These are phyloP conservation scores for Vitis rupestris DNA, from an alignment of 164 flowering plant species.

Conservation along the genomic window DNA sequence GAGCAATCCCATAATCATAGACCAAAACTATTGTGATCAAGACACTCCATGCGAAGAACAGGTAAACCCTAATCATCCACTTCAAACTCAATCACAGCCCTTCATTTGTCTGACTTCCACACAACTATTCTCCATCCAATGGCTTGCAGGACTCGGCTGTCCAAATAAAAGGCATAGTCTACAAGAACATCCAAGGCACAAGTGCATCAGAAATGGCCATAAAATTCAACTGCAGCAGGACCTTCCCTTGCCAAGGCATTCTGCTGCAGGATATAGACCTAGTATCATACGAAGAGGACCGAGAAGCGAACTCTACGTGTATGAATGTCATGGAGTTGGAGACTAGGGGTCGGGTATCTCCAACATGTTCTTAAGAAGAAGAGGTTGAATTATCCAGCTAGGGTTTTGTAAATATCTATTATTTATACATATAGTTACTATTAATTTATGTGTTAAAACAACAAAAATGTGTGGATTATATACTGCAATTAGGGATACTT, in stretches of 20 bases:
- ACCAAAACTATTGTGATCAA: constrained; percentile 65
- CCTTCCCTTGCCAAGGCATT: constrained; percentile 40
- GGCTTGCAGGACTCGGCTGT: constrained; percentile 46
- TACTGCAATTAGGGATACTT: no score
- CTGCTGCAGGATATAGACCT: constrained; percentile 34
- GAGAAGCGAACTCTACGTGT: constrained; percentile 17
- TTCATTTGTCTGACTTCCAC: neutral
- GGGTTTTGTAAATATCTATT: no score
- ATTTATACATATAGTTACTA: no score
- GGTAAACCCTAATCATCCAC: constrained; percentile 20
- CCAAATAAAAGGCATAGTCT: constrained; percentile 37
- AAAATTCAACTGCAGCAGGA: constrained; percentile 48
- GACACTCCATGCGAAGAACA: constrained; percentile 27
- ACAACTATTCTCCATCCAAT: neutral
- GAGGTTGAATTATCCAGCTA: neutral
- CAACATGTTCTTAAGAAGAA: constrained; percentile 3
- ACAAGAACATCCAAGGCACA: constrained; percentile 48
- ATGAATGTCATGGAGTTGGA: constrained; percentile 6
- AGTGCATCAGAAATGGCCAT: constrained; percentile 47
- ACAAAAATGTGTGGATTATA: no score
- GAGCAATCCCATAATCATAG: constrained; percentile 64
- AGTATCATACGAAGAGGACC: neutral
- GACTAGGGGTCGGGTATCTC: constrained; percentile 14
- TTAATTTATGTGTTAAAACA: no score
- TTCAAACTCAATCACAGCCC: neutral